These are phyloP conservation scores for Amylocarpus encephaloides DNA, from an alignment of 2,329 filamentous ascomycete genomes.

Conservation along the genomic window DNA sequence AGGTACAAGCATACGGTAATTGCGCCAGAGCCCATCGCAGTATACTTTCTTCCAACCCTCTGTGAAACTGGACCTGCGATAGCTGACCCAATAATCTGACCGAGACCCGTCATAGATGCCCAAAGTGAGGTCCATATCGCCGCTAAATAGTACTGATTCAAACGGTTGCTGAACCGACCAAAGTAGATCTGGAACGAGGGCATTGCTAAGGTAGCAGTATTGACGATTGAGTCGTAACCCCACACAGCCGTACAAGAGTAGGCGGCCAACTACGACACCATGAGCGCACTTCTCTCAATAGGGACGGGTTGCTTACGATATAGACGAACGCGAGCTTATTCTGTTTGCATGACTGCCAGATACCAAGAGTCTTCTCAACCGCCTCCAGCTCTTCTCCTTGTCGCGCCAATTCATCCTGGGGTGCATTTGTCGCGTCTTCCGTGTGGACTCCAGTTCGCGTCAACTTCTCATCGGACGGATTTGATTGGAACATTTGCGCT, in stretches of 20 bases:
- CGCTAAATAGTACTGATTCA: slow-evolving; percentile 11
- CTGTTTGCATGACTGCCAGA: slow-evolving; percentile 13
- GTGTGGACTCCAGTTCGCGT: not conserved
- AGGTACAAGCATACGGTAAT: slow-evolving; percentile 7
- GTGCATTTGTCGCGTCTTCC: not conserved
- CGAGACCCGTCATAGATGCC: slow-evolving; percentile 16
- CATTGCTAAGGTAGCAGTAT: slow-evolving; percentile 16
- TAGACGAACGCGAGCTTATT: slow-evolving; percentile 11
- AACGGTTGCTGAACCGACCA: slow-evolving; percentile 17
- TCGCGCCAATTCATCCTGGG: slow-evolving; percentile 8
- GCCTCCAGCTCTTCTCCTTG: slow-evolving; percentile 14
- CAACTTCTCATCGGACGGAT: not conserved
- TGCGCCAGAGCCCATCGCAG: slow-evolving; percentile 12
- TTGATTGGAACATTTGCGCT: not conserved
- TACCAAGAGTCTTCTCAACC: slow-evolving; percentile 9
- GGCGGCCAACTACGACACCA: slow-evolving; percentile 11
- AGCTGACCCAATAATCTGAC: slow-evolving; percentile 14
- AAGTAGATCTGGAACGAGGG: slow-evolving; percentile 18
- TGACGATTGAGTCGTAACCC: slow-evolving; percentile 20
- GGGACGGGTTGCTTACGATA: not conserved
- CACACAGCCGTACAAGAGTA: slow-evolving; percentile 17
- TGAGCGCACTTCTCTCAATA: not conserved
- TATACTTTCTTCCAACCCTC: slow-evolving; percentile 12
- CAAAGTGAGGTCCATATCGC: slow-evolving; percentile 21
- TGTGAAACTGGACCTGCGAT: slow-evolving; percentile 15